Evolutionary conservation across 1,139 yeast species (phyloP).

Genomic region (Kodamaea suecica): DNA sequence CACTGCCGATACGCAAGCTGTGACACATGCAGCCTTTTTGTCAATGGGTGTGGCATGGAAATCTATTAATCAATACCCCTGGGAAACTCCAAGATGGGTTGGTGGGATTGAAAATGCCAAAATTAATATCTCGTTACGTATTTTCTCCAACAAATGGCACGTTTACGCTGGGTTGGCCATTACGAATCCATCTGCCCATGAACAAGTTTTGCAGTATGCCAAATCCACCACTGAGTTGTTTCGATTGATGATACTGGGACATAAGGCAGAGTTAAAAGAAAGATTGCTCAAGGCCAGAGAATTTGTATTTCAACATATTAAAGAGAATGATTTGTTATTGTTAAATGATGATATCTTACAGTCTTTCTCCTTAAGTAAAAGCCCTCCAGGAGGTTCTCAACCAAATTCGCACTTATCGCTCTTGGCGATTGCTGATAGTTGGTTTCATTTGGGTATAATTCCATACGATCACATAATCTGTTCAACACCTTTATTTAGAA

Average conservation of each 20-base stretch:
- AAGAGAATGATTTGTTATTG: slow-evolving; percentile 53
- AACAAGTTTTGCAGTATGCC: slow-evolving; percentile 87
- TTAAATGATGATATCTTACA: slow-evolving; percentile 79
- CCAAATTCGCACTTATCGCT: slow-evolving; percentile 89
- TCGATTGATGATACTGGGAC: slow-evolving; percentile 75
- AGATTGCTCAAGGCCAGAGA: slow-evolving; percentile 67
- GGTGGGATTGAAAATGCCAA: slow-evolving; percentile 97
- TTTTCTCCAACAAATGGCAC: slow-evolving; percentile 93
- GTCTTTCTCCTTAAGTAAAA: slow-evolving; percentile 72
- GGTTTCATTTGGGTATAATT: slow-evolving; percentile 79
- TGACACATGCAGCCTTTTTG: slow-evolving; percentile 94
- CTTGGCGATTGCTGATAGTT: slow-evolving; percentile 88
- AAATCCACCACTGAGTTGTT: slow-evolving; percentile 79
- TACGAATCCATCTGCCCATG: slow-evolving; percentile 91
- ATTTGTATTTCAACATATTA: slow-evolving; percentile 69
- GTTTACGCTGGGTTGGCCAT: slow-evolving; percentile 97
- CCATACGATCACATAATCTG: slow-evolving; percentile 98
- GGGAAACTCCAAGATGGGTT: slow-evolving; percentile 83
- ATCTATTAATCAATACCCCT: slow-evolving; percentile 77
- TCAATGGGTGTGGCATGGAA: slow-evolving; percentile 98
- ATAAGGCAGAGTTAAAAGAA: slow-evolving; percentile 51
- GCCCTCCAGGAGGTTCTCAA: slow-evolving; percentile 62
- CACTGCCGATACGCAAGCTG: slow-evolving; percentile 98
- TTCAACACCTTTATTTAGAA: slow-evolving; percentile 87
- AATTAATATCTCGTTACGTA: slow-evolving; percentile 85